Evolutionary conservation across 2,329 filamentous ascomycete species (phyloP), one percentile per base, ranked within the genome.

Genomic region (Pseudogymnoascus destructans): DNA sequence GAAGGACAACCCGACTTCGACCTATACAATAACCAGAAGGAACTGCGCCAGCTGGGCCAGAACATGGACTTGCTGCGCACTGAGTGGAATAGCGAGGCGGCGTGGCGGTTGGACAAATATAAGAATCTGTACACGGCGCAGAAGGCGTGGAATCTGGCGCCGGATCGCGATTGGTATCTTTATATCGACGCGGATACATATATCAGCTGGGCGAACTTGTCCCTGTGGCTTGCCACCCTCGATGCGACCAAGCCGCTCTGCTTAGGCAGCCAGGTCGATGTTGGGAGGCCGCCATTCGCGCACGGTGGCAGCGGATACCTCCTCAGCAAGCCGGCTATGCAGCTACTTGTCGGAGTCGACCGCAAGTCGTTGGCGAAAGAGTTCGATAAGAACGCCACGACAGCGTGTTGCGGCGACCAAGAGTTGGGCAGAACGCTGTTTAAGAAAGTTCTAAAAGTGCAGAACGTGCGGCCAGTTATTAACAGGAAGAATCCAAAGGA

Each of bases 71-170:
- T 19, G 11, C 40, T 46, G 19, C 19, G 11, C 19, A 23, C 8
- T 46, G 40, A 46, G 40, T 23, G 40, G 40, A 46, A 46, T 11
- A 63, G 70, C 65, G 58, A 64, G n/a, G 69, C 73, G 19, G 73
- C 72, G 1, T 82, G 79, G 80, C 72, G 70, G 15, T 67, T 83
- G 36, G 80, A 83, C 70, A 82, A 81, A 69, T 83, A 80, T 71
- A 83, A 83, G 68, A 81, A 80, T 66, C 71, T 81, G 49, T 79
- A 81, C 65, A 80, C 82, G 66, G 75, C 79, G 10, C 75, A 80
- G 67, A 78, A 79, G 68, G 68, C 76, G 0, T 81, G 75, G 63
- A 64, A 68, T 21, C 68, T 77, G 67, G 73, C 75, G 7, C 79
- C 79, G 8, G 65, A 73, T 59, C 75, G 75, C 59, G 76, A 81